Percentiles rank a stretch among this genome's conserved stretches.
phyloP scores from a whole-genome alignment of 2,329 filamentous ascomycete genomes.

The Colletotrichum navitas region DNA sequence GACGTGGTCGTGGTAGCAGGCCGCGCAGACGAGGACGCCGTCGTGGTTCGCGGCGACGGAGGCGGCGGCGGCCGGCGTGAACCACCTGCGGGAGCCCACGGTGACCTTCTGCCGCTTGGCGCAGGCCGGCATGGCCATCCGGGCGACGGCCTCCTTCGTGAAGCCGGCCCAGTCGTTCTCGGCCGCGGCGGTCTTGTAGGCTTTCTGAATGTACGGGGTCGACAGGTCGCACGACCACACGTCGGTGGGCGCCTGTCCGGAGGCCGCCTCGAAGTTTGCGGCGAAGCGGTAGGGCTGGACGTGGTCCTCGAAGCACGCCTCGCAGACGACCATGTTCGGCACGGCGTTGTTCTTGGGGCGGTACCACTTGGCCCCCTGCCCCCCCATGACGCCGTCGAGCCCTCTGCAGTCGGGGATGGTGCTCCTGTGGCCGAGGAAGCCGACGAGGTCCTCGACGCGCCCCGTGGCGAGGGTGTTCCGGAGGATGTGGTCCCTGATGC shows the following conservation, averaged over 20 bases:
- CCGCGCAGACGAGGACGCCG: constrained; percentile 51
- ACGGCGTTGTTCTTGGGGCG: constrained; percentile 48
- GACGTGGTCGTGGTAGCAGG: constrained; percentile 55
- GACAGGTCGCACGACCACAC: constrained; percentile 54
- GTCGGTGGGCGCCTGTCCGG: constrained; percentile 46
- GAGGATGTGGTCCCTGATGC: constrained; percentile 51
- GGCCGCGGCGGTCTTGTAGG: constrained; percentile 45
- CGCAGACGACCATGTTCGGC: constrained; percentile 52
- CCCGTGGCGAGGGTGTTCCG: constrained; percentile 47
- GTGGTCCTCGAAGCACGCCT: constrained; percentile 54
- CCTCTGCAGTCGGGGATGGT: constrained; percentile 50
- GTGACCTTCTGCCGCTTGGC: constrained; percentile 43
- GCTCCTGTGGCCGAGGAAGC: constrained; percentile 48
- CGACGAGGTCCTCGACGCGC: constrained; percentile 46
- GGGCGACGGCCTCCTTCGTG: constrained; percentile 47
- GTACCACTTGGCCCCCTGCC: constrained; percentile 51
- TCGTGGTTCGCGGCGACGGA: constrained; percentile 37
- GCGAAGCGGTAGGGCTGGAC: constrained; percentile 49
- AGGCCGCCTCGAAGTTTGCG: constrained; percentile 46
- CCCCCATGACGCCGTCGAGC: constrained; percentile 35
- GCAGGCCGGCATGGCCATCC: constrained; percentile 48
- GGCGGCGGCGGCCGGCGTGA: constrained; percentile 44
- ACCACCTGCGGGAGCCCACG: constrained; percentile 50
- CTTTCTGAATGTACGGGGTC: constrained; percentile 48
- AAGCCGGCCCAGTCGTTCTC: constrained; percentile 52